Base-by-base conservation (phyloP, 2,329 filamentous ascomycete genomes). In the Colletotrichum australisinense region DNA sequence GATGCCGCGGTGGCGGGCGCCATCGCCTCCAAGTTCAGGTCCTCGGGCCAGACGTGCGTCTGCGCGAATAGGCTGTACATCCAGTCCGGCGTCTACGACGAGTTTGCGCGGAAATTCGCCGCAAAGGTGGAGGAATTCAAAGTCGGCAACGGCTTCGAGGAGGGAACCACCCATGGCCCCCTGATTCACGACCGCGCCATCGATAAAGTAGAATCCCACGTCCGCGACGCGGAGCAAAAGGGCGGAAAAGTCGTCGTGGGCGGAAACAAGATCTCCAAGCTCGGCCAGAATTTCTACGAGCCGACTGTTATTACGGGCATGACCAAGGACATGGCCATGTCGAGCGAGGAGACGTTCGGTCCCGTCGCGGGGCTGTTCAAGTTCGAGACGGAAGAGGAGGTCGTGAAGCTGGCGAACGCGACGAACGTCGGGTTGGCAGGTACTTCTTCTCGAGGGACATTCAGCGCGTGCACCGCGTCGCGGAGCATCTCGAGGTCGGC, bases 1-100 rank as follows among this genome's bases (percentile, higher is more conserved):
- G 95, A 98, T 72, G 85, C 87, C 5, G 97, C 97, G 2, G 95
- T 98, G 1, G 86, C 91, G 0, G 96, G 95, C 30, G 95, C 95
- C 60, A 90, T 98, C 67, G 86, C 92, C 28, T 95, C 91, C 79
- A 99, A 98, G 83, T 98, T 98, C 90, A 93, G 97, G 67, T 95
- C 93, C 49, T 97, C 94, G 0, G 97, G 97, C 46, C 97, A 99
- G 87, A 98, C 97, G 0, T 99, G 97, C 82, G 95, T 98, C 26
- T 95, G 93, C 79, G 94, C 94, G 30, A 97, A 97, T 85, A 89
- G 94, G 35, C 90, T 97, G 76, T 96, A 93, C 81, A 89, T 97
- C 9, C 94, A 97, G 82, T 86, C 88, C 46, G 92, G 91, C 72
- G 90, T 97, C 81, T 95, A 97, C 84, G 93, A 96, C 78, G 85